Base-by-base conservation (phyloP, 768 basidiomycete genomes). In the Podaxis rugospora region DNA sequence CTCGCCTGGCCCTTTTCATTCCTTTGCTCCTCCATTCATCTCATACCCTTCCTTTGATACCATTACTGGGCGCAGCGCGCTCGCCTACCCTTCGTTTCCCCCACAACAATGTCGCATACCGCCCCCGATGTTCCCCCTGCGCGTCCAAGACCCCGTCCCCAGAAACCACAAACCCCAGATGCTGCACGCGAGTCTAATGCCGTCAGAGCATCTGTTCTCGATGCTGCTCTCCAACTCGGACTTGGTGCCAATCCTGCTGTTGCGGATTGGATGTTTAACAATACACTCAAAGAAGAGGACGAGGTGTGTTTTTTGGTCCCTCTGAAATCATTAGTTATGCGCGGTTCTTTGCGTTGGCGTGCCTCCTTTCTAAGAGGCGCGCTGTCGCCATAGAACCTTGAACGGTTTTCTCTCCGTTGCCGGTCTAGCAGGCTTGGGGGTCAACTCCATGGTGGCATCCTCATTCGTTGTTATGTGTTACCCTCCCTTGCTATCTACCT, bases 211-310 rank as follows among this genome's bases (percentile, higher is more conserved):
- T 90, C 88, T 14, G 88, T 91, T 23, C 81, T 90, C 42, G 88
- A 91, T 67, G 86, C 80, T 5, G 89, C 89, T 5, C 77, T 90
- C 40, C 76, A 88, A 68, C 80, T 91, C 11, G 89, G 89, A 2
- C 68, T 90, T 18, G 81, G 81, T 35, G 78, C 72, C 36, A 88
- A 82, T 63, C 75, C 79, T 16, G 77, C 83, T 27, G 83, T 90
- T 18, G 81, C 87, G 4, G 76, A 86, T 62, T 89, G 89, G 85
- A 88, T 91, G 68, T 90, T 90, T 70, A 85, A 82, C 61, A 83
- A 86, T 50, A 73, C 84, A 1, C 65, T 83, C 27, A 75, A 77
- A 44, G 86, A 82, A 62, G 87, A 85, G 59, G 86, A 78, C 55
- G 78, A 70, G 59, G 74, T 74, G 55, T 49, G 68, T 62, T 47